Base-by-base conservation (phyloP, 2,329 filamentous ascomycete species). In the Stachybotrys chartarum region DNA sequence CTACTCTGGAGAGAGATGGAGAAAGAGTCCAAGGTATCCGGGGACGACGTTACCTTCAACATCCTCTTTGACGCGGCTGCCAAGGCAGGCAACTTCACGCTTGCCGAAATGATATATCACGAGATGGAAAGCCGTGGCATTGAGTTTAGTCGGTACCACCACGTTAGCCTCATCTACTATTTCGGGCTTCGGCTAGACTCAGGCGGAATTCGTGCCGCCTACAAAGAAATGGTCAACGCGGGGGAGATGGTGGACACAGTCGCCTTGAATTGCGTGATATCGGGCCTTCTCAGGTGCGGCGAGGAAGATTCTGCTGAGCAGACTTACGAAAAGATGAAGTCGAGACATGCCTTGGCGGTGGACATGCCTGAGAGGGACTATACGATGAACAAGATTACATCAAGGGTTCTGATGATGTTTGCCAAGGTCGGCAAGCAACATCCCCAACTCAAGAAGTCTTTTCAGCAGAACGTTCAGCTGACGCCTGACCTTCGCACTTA, bases 1-100 rank as follows among this genome's bases (percentile, higher is more conserved):
- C 81, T 84, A 51, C 72, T 95, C 30, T 99, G 93, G 92, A 85
- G 83, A 60, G 85, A 94, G 63, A 97, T 97, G 91, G 94, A 99
- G 70, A 78, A 82, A 50, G 74, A 83, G 5, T 85, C 85, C 2
- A 80, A 82, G 1, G 70, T 91, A 14, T 73, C 75, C 61, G 86
- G 82, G 42, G 88, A 88, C 62, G 79, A 84, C 51, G 86, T 91
- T n/a, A 96, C 93, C 0, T 95, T 99, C 71, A 96, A 94, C 66
- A 88, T 97, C 50, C 79, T 99, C 12, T 97, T 96, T 63, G 89
- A 97, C 66, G 82, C 91, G 11, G 91, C 94, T 1, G 83, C 90
- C 61, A 95, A 94, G 69, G 85, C 90, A 0, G 88, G 89, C 45
- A 94, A 95, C 65, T 96, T 88, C 61, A 77, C 78, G 1, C 81